phyloP scores from a whole-genome alignment of 2,329 filamentous ascomycete genomes.

The Colletotrichum viniferum region DNA sequence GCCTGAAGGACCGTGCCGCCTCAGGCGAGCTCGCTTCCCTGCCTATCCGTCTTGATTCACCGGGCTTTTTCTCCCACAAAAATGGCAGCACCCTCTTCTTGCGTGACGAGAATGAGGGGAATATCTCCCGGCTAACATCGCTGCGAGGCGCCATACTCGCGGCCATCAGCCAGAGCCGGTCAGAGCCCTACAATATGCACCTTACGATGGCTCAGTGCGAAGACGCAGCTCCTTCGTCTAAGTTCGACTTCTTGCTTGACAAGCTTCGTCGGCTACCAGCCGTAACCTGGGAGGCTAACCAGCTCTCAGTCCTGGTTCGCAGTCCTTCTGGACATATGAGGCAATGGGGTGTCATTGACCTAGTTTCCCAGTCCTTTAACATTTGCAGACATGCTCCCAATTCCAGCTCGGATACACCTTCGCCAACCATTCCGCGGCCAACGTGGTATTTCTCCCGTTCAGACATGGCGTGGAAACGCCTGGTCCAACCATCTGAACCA shows the following conservation, averaged over 20 bases:
- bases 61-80: constrained; percentile 53
- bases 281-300: constrained; percentile 51
- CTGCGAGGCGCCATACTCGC: constrained; percentile 40
- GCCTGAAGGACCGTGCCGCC: constrained; percentile 26
- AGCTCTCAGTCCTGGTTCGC: constrained; percentile 58
- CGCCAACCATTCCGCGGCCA: not conserved
- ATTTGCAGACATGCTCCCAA: not conserved
- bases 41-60: constrained; percentile 39
- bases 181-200: constrained; percentile 48
- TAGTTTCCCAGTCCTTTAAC: constrained; percentile 24
- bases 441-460: constrained; percentile 7
- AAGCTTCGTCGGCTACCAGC: constrained; percentile 55
- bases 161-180: constrained; percentile 35
- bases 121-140: constrained; percentile 27
- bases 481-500: not conserved
- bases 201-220: constrained; percentile 66
- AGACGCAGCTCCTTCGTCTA: constrained; percentile 40
- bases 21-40: constrained; percentile 4
- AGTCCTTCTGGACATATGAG: constrained; percentile 57
- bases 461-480: not conserved
- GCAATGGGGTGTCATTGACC: constrained; percentile 56
- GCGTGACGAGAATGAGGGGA: constrained; percentile 30
- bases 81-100: constrained; percentile 56
- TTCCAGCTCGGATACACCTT: not conserved
- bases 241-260: constrained; percentile 55